phyloP scores from a whole-genome alignment of 2,329 filamentous ascomycete genomes.

The Cryphonectria naterciae region DNA sequence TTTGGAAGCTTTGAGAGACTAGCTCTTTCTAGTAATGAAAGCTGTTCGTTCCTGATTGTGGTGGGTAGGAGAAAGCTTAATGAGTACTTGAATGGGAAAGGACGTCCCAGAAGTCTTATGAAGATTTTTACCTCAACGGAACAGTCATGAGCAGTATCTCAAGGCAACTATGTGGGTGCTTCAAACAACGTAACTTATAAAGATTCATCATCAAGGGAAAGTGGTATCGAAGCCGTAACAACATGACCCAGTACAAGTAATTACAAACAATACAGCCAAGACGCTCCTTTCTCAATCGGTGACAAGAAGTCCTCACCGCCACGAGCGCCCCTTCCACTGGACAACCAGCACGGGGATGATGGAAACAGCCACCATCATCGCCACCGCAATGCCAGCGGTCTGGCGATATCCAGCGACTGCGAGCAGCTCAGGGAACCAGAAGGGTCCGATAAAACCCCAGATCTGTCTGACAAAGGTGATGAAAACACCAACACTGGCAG shows the following conservation, averaged over 20 bases:
- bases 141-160: not conserved
- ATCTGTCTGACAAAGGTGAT: constrained; percentile 55
- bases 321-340: constrained; percentile 30
- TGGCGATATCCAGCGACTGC: constrained; percentile 38
- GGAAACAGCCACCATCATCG: constrained; percentile 37
- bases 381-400: constrained; percentile 42
- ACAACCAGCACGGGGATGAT: constrained; percentile 29
- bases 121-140: not conserved
- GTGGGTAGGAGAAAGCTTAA: not conserved
- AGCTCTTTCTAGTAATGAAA: not conserved
- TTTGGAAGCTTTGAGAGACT: not conserved
- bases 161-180: not conserved
- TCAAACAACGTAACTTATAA: not conserved
- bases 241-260: not conserved
- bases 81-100: not conserved
- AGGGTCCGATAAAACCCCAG: constrained; percentile 54
- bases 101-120: not conserved
- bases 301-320: constrained; percentile 12
- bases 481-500: constrained; percentile 60
- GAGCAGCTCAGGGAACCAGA: constrained; percentile 47
- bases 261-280: not conserved
- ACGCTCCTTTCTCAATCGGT: not conserved
- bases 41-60: not conserved
- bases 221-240: not conserved
- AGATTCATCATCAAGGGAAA: not conserved